Evolutionary conservation across 495 filamentous ascomycete genomes (phyloP).

Genomic region (Barbatosphaeria neglecta): DNA sequence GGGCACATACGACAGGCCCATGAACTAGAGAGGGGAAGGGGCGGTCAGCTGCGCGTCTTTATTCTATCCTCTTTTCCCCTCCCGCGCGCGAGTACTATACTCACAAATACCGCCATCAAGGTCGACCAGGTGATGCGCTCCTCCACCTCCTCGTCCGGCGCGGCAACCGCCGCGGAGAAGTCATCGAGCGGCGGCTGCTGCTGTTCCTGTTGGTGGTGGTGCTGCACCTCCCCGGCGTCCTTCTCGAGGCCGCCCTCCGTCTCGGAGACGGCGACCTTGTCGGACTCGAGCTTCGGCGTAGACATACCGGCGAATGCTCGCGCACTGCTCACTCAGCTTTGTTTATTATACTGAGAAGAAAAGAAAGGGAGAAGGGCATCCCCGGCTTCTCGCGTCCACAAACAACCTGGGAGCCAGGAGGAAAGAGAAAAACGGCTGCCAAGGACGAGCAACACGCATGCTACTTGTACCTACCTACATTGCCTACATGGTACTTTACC

Average conservation of each 20-base stretch:
- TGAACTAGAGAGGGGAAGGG: too few species aligned
- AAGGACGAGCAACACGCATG: too few species aligned
- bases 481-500: too few species aligned
- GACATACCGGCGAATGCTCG: background rate
- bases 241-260: background rate
- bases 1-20: slow-evolving; percentile 7
- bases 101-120: background rate
- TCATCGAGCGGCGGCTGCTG: too few species aligned
- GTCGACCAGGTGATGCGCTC: background rate
- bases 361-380: background rate
- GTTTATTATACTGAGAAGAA: background rate
- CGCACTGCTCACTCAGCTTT: background rate
- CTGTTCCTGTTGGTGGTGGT: too few species aligned
- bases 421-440: too few species aligned
- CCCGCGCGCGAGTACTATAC: background rate
- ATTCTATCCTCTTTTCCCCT: background rate
- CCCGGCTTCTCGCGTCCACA: too few species aligned
- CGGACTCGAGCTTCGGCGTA: background rate
- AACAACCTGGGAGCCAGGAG: too few species aligned
- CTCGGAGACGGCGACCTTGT: background rate
- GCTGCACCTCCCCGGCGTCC: background rate
- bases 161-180: background rate
- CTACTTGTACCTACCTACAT: too few species aligned
- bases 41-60: background rate
- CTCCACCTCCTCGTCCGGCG: background rate